Conservation (phyloP, 305 asterid genomes). For the Plantago lanceolata region DNA sequence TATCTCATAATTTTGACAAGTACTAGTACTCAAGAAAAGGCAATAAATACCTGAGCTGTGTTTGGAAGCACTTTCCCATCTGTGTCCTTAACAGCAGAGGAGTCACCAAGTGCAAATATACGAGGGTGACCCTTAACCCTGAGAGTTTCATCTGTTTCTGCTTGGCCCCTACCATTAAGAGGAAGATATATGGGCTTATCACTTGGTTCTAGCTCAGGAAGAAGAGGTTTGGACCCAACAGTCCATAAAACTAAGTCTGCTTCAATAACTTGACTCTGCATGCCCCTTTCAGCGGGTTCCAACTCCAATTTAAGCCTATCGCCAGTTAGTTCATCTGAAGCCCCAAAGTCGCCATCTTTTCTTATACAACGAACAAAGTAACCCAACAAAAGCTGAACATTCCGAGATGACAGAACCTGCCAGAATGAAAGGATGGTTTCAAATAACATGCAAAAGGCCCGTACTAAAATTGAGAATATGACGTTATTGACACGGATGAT, state of each 20-base stretch:
- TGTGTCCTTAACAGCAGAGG: constrained; percentile 70
- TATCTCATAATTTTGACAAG: background rate
- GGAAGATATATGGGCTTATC: constrained; percentile 58
- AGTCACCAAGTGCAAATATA: constrained; percentile 88
- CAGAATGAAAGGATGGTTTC: constrained; percentile 17
- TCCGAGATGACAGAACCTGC: constrained; percentile 86
- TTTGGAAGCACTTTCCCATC: constrained; percentile 83
- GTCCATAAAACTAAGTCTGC: constrained; percentile 93
- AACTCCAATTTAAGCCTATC: constrained; percentile 59
- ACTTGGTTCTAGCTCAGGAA: constrained; percentile 47
- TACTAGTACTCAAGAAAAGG: constrained; percentile 4
- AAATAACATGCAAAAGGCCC: background rate
- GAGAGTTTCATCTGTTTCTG: constrained; percentile 95
- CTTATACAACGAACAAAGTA: constrained; percentile 67
- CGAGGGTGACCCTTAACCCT: constrained; percentile 90
- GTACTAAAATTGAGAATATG: constrained; percentile 10
- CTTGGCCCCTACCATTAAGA: constrained; percentile 84
- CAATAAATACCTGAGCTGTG: constrained; percentile 76
- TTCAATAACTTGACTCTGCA: constrained; percentile 43
- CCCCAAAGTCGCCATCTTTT: constrained; percentile 32
- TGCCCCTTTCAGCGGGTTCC: constrained; percentile 75
- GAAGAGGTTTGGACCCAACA: constrained; percentile 74
- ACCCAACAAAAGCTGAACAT: constrained; percentile 76
- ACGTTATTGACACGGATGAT: constrained; percentile 4
- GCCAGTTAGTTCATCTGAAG: constrained; percentile 30